These are phyloP conservation scores for Pythium aristosporum DNA, from an alignment of 352 stramenopile genomes.

Conservation along the genomic window DNA sequence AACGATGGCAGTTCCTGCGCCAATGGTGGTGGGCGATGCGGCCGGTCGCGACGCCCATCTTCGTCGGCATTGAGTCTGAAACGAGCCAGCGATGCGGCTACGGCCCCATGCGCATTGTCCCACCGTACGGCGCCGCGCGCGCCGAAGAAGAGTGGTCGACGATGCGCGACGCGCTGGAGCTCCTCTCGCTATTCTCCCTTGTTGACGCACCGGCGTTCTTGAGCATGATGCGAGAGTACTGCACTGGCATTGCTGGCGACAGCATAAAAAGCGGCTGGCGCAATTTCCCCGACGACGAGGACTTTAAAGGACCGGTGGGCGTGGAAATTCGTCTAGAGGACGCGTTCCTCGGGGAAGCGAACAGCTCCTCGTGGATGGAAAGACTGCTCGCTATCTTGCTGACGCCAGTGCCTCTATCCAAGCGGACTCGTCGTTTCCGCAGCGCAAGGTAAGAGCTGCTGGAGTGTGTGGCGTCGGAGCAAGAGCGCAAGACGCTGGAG, in stretches of 20 bases:
- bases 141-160: not conserved
- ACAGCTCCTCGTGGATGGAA: not conserved
- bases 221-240: slow-evolving; percentile 2
- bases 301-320: not conserved
- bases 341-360: not conserved
- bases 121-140: not conserved
- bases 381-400: slow-evolving; percentile 1
- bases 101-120: not conserved
- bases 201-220: slow-evolving; percentile 13
- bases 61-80: not conserved
- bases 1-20: slow-evolving; percentile 13
- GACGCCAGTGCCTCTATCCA: not conserved
- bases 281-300: slow-evolving; percentile 7
- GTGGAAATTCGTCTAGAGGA: slow-evolving; percentile 2
- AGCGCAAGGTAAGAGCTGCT: not conserved
- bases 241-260: not conserved
- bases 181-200: slow-evolving; percentile 3
- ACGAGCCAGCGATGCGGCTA: slow-evolving; percentile 6
- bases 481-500: not conserved
- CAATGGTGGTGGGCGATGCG: slow-evolving; percentile 11
- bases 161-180: slow-evolving; percentile 14
- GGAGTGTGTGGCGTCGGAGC: not conserved
- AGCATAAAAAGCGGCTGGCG: slow-evolving; percentile 1
- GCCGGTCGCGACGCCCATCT: not conserved
- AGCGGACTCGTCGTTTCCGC: slow-evolving; percentile 8